Evolutionary conservation across 768 basidiomycete species (phyloP).

Genomic region (Hemileccinum rubropunctum): DNA sequence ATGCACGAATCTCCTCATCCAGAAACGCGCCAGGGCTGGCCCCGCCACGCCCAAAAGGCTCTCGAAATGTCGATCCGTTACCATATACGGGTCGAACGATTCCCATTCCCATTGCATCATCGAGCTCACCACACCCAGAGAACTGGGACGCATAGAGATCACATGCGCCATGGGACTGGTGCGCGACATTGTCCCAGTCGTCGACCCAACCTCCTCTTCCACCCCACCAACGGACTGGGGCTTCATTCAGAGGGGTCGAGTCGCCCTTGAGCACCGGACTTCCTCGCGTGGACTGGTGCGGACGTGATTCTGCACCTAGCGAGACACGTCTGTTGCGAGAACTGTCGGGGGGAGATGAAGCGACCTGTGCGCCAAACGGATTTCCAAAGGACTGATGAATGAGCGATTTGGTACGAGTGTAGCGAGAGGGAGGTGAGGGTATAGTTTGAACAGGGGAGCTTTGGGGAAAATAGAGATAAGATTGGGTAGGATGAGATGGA

Average conservation of each 20-base stretch:
- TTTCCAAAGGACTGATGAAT: slow-evolving; percentile 16
- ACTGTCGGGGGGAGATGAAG: background rate
- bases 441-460: slow-evolving; percentile 1
- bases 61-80: background rate
- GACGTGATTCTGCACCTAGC: slow-evolving; percentile 5
- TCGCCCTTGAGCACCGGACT: background rate
- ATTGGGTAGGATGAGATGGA: slow-evolving; percentile 1
- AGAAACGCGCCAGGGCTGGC: slow-evolving; percentile 8
- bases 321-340: slow-evolving; percentile 6
- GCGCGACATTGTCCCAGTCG: slow-evolving; percentile 15
- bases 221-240: slow-evolving; percentile 21
- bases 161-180: background rate
- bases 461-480: slow-evolving; percentile 5
- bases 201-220: slow-evolving; percentile 15
- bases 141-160: background rate
- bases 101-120: background rate
- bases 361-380: background rate
- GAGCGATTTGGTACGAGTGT: slow-evolving; percentile 13
- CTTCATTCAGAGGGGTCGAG: slow-evolving; percentile 17
- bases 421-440: slow-evolving; percentile 8
- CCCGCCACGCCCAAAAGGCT: slow-evolving; percentile 1
- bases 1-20: slow-evolving; percentile 22
- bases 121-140: background rate
- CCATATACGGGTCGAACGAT: background rate
- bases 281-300: background rate